Evolutionary conservation across 331 rosid genomes (phyloP).

Genomic region (Prunus yedoensis): DNA sequence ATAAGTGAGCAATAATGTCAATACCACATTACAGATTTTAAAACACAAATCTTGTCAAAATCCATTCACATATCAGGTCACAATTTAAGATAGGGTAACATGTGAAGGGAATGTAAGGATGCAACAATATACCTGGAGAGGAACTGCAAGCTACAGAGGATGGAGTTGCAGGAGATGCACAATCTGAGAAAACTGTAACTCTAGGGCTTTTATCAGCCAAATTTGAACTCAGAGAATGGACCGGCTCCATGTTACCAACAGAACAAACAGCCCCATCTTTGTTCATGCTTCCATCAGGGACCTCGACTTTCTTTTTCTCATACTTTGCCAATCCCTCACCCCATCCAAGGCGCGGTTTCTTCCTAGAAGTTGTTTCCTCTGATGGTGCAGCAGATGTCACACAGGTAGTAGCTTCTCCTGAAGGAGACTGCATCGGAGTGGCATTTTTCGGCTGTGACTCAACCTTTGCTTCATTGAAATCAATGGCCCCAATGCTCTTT

Average conservation of each 20-base stretch:
- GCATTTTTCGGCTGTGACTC: slow-evolving; percentile 55
- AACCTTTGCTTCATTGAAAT: slow-evolving; percentile 58
- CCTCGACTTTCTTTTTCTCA: slow-evolving; percentile 88
- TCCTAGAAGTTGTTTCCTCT: slow-evolving; percentile 71
- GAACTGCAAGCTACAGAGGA: slow-evolving; percentile 95
- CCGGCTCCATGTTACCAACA: slow-evolving; percentile 44
- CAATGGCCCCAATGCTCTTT: slow-evolving; percentile 60
- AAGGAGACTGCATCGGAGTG: slow-evolving; percentile 55
- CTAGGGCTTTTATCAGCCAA: slow-evolving; percentile 74
- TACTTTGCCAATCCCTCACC: slow-evolving; percentile 98
- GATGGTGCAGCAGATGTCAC: slow-evolving; percentile 68
- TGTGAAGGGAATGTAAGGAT: not conserved
- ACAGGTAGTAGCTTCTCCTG: slow-evolving; percentile 78
- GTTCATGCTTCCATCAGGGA: slow-evolving; percentile 51
- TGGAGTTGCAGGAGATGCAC: slow-evolving; percentile 94
- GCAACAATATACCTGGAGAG: slow-evolving; percentile 65
- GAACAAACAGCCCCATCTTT: slow-evolving; percentile 56
- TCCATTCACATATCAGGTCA: not conserved
- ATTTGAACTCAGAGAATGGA: slow-evolving; percentile 45
- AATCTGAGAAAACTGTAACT: slow-evolving; percentile 53
- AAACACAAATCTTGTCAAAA: not conserved
- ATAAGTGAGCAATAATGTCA: not conserved
- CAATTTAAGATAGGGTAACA: not conserved
- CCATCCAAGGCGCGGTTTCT: slow-evolving; percentile 93
- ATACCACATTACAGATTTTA: not conserved